Percentiles rank a stretch among this genome's conserved stretches.
Evolutionary conservation across 2,329 filamentous ascomycete genomes (phyloP).

Genomic region (Neonectria faginata): DNA sequence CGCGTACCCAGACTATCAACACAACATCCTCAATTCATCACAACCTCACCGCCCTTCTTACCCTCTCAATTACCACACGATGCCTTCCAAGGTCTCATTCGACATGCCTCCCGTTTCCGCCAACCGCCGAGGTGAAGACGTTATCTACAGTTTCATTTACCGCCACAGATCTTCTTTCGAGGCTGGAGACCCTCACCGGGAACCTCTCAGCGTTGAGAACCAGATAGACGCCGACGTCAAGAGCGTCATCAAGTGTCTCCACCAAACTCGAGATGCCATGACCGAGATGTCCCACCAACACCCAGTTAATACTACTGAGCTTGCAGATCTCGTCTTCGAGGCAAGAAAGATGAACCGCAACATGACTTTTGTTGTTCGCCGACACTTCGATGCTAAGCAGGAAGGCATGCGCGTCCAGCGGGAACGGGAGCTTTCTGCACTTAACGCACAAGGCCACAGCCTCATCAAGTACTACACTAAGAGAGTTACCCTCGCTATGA

Average conservation of each 20-base stretch:
- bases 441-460: neutral
- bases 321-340: neutral
- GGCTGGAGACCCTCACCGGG: rapidly evolving
- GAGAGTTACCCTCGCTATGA: neutral
- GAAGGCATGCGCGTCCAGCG: constrained; percentile 23
- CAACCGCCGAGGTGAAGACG: neutral
- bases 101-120: neutral
- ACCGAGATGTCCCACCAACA: neutral
- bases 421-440: constrained; percentile 11
- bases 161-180: neutral
- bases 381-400: constrained; percentile 23
- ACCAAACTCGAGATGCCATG: constrained; percentile 11
- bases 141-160: neutral
- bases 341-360: neutral
- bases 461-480: neutral
- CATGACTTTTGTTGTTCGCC: neutral
- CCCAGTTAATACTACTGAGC: neutral
- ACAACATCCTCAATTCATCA: neutral
- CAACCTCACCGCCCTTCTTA: neutral
- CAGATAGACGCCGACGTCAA: constrained; percentile 9
- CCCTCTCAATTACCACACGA: neutral
- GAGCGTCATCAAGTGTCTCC: neutral
- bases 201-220: neutral
- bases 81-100: neutral
- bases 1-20: neutral